Evolutionary conservation across 2,329 filamentous ascomycete genomes (phyloP).

Genomic region (Fusarium falciforme): DNA sequence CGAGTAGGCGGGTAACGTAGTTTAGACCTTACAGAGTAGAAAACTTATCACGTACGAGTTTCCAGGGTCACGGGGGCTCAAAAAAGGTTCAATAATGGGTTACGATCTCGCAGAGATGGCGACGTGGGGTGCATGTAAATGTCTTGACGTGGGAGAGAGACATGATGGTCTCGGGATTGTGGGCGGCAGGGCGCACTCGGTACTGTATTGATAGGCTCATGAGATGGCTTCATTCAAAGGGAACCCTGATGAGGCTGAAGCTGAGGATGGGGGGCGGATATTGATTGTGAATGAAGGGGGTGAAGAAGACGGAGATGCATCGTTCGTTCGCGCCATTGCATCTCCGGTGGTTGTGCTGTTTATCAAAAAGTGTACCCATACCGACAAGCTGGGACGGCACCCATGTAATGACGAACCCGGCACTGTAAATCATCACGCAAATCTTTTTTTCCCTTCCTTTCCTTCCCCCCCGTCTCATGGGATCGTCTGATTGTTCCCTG

Average conservation of each 20-base stretch:
- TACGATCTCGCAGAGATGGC: conserved; percentile 14
- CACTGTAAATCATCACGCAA: conserved; percentile 29
- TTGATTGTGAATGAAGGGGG: neutral
- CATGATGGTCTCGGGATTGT: neutral
- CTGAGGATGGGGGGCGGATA: neutral
- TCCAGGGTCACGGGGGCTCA: conserved; percentile 1
- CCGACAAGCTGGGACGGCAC: conserved; percentile 24
- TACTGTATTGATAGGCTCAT: neutral
- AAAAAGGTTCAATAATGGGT: conserved; percentile 14
- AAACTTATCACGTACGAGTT: conserved; percentile 9
- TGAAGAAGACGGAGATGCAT: conserved; percentile 11
- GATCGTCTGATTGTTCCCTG: conserved; percentile 16
- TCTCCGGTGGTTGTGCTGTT: neutral
- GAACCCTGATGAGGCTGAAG: conserved; percentile 17
- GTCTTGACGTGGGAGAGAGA: neutral
- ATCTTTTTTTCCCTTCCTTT: neutral
- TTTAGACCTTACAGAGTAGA: neutral
- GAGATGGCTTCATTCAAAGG: neutral
- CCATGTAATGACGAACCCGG: conserved; percentile 24
- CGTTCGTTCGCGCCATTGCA: neutral
- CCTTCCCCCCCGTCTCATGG: neutral
- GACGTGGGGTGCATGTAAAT: conserved; percentile 32
- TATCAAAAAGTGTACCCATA: conserved; percentile 18
- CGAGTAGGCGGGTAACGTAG: neutral
- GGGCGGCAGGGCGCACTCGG: neutral